phyloP scores from a whole-genome alignment of 2,329 filamentous ascomycete genomes.

The Pseudopyrenochaeta lycopersici region DNA sequence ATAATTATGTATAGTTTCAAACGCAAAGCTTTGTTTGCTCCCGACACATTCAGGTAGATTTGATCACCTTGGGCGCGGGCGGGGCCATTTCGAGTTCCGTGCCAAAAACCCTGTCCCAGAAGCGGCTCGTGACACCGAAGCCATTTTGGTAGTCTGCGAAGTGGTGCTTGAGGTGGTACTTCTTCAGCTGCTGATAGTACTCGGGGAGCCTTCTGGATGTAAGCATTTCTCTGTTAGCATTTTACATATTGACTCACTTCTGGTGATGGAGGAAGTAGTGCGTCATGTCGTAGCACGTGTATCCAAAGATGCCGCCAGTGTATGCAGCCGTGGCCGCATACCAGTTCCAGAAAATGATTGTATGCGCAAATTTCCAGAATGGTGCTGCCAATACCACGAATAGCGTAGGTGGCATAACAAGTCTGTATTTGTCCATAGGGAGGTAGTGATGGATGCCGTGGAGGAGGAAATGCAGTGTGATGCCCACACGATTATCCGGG shows the following conservation, averaged over 20 bases:
- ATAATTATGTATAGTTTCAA: background rate
- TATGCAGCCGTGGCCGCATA: slow-evolving; percentile 79
- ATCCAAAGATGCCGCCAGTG: slow-evolving; percentile 93
- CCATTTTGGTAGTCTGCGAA: slow-evolving; percentile 98
- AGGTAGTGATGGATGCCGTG: slow-evolving; percentile 98
- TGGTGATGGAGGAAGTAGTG: slow-evolving; percentile 99
- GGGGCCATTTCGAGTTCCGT: slow-evolving; percentile 74
- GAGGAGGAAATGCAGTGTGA: slow-evolving; percentile 90
- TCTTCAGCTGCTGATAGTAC: slow-evolving; percentile 93
- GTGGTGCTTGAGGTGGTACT: slow-evolving; percentile 96
- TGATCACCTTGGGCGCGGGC: slow-evolving; percentile 60
- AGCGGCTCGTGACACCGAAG: slow-evolving; percentile 93
- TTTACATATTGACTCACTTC: slow-evolving; percentile 64
- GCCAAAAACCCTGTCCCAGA: slow-evolving; percentile 94
- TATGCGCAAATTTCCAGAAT: slow-evolving; percentile 91
- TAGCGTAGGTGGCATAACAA: slow-evolving; percentile 95
- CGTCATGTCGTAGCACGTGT: slow-evolving; percentile 95
- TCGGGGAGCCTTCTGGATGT: slow-evolving; percentile 69
- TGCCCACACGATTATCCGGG: slow-evolving; percentile 86
- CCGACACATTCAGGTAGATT: slow-evolving; percentile 41
- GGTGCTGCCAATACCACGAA: slow-evolving; percentile 85
- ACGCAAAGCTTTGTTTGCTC: background rate
- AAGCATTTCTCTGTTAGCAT: slow-evolving; percentile 4
- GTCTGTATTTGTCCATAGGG: slow-evolving; percentile 97
- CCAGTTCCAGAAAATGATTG: slow-evolving; percentile 86